These are phyloP conservation scores for Parastagonospora nodorum DNA, from an alignment of 2,329 filamentous ascomycete genomes.

Conservation along the genomic window DNA sequence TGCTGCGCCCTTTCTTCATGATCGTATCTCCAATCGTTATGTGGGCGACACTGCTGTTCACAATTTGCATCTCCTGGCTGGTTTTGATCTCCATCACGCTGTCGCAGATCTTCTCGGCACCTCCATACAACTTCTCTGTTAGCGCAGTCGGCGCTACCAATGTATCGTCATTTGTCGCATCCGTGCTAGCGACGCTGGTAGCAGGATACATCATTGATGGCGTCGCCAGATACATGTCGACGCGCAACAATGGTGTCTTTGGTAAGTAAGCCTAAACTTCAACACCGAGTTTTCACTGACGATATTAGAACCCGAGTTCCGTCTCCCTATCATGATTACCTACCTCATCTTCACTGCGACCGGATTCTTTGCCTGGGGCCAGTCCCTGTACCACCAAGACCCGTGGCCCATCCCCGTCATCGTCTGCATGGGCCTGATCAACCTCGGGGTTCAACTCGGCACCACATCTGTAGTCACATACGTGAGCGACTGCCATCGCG, in stretches of 20 bases:
- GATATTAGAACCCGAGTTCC: slow-evolving; percentile 30
- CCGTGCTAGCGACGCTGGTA: slow-evolving; percentile 22
- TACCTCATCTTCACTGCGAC: slow-evolving; percentile 27
- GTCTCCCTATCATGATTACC: slow-evolving; percentile 27
- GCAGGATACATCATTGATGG: slow-evolving; percentile 26
- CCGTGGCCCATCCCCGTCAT: slow-evolving; percentile 33
- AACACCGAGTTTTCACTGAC: not conserved
- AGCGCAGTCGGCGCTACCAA: slow-evolving; percentile 28
- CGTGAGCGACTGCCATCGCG: slow-evolving; percentile 29
- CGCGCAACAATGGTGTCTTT: slow-evolving; percentile 26
- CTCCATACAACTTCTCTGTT: slow-evolving; percentile 31
- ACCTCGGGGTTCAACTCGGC: slow-evolving; percentile 28
- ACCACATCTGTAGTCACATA: slow-evolving; percentile 30
- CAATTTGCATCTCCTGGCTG: slow-evolving; percentile 34
- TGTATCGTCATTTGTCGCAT: slow-evolving; percentile 29
- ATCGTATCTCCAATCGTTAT: slow-evolving; percentile 24
- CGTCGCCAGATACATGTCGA: slow-evolving; percentile 28
- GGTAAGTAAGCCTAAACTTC: slow-evolving; percentile 13
- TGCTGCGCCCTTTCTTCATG: slow-evolving; percentile 23
- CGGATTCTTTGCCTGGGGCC: slow-evolving; percentile 33
- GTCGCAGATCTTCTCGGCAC: slow-evolving; percentile 32
- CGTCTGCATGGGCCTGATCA: slow-evolving; percentile 32
- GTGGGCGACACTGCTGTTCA: slow-evolving; percentile 31
- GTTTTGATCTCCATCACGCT: slow-evolving; percentile 31
- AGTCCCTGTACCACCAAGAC: slow-evolving; percentile 19